These are phyloP conservation scores for Solanum lycopersicoides DNA, from an alignment of 257 asterid species.

Conservation along the genomic window DNA sequence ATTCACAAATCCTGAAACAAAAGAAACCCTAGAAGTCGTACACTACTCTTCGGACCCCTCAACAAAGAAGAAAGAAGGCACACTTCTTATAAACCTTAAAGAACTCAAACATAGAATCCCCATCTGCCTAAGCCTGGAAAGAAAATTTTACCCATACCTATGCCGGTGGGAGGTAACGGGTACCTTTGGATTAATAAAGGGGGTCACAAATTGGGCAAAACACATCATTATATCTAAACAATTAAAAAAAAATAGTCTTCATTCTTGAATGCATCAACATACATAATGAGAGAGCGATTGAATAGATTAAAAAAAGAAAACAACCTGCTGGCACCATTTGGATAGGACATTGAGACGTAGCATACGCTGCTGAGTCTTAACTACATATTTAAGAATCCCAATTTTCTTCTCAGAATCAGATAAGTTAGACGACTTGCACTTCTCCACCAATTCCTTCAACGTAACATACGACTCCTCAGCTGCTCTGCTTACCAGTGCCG, in stretches of 20 bases:
- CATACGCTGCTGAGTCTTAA: slow-evolving; percentile 96
- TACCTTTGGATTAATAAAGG: background rate
- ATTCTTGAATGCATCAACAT: background rate
- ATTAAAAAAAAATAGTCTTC: background rate
- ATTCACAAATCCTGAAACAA: background rate
- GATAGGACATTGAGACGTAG: slow-evolving; percentile 96
- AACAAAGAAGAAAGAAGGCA: background rate
- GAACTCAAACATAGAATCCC: background rate
- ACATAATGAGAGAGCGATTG: background rate
- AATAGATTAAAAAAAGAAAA: background rate
- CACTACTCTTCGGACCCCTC: background rate
- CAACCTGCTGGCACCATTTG: slow-evolving; percentile 99
- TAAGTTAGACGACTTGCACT: slow-evolving; percentile 59
- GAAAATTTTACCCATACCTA: background rate
- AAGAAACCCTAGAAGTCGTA: background rate
- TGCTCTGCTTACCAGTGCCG: slow-evolving; percentile 65
- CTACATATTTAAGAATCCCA: slow-evolving; percentile 79
- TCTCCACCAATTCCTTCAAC: slow-evolving; percentile 79
- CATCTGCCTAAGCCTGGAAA: background rate
- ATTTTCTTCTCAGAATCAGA: slow-evolving; percentile 91
- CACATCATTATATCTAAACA: background rate
- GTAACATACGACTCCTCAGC: slow-evolving; percentile 77
- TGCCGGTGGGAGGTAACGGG: background rate
- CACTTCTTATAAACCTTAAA: background rate
- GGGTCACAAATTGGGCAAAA: background rate